Evolutionary conservation across 2,329 filamentous ascomycete species (phyloP), one percentile per base, ranked within the genome.

Genomic region (Pestalotiopsis sp.): DNA sequence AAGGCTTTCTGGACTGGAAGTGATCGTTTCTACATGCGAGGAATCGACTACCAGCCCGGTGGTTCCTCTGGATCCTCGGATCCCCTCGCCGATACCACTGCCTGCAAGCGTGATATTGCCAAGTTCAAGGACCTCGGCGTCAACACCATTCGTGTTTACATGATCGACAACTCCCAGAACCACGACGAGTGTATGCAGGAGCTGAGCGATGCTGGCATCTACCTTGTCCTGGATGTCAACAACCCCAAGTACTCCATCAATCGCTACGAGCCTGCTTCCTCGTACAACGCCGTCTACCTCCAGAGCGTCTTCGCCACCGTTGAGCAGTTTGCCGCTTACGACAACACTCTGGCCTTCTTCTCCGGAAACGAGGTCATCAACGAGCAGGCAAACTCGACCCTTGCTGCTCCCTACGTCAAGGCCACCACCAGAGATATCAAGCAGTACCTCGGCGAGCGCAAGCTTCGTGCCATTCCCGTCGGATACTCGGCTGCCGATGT

Each of bases 61-160:
- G 88, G 87, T 71, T 86, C 87, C 36, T 85, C 87, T 2, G 80
- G 79, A 70, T 83, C 84, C 73, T 66, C 74, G n/a, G 94, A 97
- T 78, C 94, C 94, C 70, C 91, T 97, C 66, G 90, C 93, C 71
- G 91, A 97, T 75, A 77, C 84, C 27, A 81, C 81, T 3, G 82
- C 86, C 76, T 97, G 95, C 88, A 87, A 88, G 80, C 92, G 94
- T 72, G 94, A 97, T 77, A 92, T 97, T 74, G 82, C 83, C 65
- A 86, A 93, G 79, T 97, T 97, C 89, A 88, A 93, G 84, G 88
- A 94, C 73, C 86, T 98, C 64, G 94, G 94, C 63, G 85, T 97
- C 82, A 98, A 98, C 86, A 94, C 94, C 31, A 86, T 98, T 78
- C 94, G 95, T 81, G 92, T 97, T 71, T 98, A 97, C 87, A 94